Evolutionary conservation across 495 filamentous ascomycete genomes (phyloP), one percentile per base, ranked within the genome.

Genomic region (Neurospora sp.): DNA sequence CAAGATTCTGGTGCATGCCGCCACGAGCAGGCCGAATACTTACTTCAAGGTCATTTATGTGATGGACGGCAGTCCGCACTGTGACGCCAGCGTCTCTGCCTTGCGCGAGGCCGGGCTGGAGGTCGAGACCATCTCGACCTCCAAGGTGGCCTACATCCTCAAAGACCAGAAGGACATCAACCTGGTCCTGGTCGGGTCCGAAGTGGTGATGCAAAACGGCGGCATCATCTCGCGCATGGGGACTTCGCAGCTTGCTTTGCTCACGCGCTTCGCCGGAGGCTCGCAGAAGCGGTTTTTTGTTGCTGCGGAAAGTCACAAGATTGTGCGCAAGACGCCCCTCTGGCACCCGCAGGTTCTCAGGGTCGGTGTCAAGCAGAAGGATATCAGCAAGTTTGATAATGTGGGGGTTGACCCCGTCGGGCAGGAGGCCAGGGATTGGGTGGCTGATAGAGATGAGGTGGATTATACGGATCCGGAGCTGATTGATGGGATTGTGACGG

Each of bases 191-290:
- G 92, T 96, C 17, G 96, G 96, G 69, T 93, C 94, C n/a, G 96
- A 99, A 76, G 94, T 92, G 69, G 93, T 98, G 24, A 92, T 96
- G 48, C 93, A 96, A 77, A 96, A 98, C 80, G 96, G 96, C 21
- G 94, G 95, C 36, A 90, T 98, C 72, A 92, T 99, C 74, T 94
- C 90, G 48, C 85, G 94, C 69, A 88, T 98, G 86, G 96, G 96
- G 31, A 98, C 96, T 7, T 94, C 92, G 75, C 96, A 98, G 83
- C 89, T 98, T 70, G 94, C 93, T 1, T 82, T 92, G 69, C 84
- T 97, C 69, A 93, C 93, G 54, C 93, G 93, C 75, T 88, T 89
- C 4, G 89, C 90, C 73, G 87, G 89, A 6, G 79, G 78, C 40
- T 73, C 76, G 17, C 74, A 74, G 7, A 94, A 93, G 78, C 91